Base-by-base conservation (phyloP, 352 stramenopile species). In the Phytophthora cajani region DNA sequence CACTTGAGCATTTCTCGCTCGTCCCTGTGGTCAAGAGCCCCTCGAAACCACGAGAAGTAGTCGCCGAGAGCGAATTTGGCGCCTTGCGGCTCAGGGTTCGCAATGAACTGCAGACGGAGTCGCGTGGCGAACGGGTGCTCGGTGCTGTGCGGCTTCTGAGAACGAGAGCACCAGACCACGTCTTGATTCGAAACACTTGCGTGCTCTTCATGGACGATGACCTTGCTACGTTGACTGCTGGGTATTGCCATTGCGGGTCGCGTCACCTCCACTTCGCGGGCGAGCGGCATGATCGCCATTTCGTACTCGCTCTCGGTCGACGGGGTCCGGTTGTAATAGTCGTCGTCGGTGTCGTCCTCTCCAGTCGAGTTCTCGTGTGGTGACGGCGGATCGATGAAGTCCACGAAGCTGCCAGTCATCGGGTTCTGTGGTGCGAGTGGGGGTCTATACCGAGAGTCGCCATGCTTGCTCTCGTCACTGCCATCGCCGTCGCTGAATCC, bases 401-500 rank as follows among this genome's bases (percentile, higher is more conserved):
- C 57, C 19, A 72, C 49, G 38, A 71, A 74, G 62, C 56, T 68
- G 33, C 66, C 61, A 17, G 61, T 74, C 66, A 65, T 62, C 2
- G 40, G 44, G 40, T 74, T 63, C 49, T 64, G 44, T 9, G 12
- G 0, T 44, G 17, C 19, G 1, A 40, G 62, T 32, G 32, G n/a
- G 10, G 6, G 50, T 49, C 47, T 50, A 70, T 52, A 65, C 36
- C 42, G 58, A 3, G 40, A 32, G 10, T 69, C 57, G 1, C 38
- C 44, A 14, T n/a, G 11, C 21, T 63, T 73, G 19, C 5, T 64
- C 46, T 62, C 63, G 30, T 76, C 56, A 27, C 47, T 64, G 30
- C 49, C 59, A 53, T 73, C 67, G 55, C n/a, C 27, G 32, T 79
- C 72, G 10, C 67, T 79, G 21, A 74, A 79, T 17, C 72, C 64